phyloP scores from a whole-genome alignment of 2,329 filamentous ascomycete genomes.

The Lachnellula occidentalis region DNA sequence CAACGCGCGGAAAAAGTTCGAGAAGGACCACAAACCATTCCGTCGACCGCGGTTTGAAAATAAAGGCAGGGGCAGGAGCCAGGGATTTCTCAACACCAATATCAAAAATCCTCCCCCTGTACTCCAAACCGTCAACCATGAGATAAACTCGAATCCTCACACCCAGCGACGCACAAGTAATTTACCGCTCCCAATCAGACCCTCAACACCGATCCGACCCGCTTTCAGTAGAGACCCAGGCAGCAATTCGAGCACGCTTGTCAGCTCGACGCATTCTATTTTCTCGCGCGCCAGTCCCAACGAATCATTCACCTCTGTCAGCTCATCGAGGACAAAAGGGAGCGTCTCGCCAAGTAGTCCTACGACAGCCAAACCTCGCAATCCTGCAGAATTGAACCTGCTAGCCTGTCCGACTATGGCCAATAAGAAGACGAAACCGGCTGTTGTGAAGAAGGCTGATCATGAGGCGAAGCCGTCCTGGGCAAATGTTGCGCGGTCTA shows the following conservation, averaged over 20 bases:
- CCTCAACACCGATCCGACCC: conserved; percentile 16
- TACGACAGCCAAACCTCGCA: neutral
- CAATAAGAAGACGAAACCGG: neutral
- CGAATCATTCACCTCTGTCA: conserved; percentile 16
- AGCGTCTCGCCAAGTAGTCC: conserved; percentile 17
- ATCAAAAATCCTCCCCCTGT: neutral
- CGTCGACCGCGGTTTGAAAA: conserved; percentile 6
- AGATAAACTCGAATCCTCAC: neutral
- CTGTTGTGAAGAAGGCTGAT: neutral
- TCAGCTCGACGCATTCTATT: conserved; percentile 15
- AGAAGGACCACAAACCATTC: conserved; percentile 11
- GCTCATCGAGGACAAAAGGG: conserved; percentile 2
- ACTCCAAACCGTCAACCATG: neutral
- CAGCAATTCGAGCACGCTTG: conserved; percentile 16
- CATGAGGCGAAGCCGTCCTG: neutral
- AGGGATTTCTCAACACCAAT: conserved; percentile 7
- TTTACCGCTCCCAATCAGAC: conserved; percentile 10
- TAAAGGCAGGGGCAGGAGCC: conserved; percentile 11
- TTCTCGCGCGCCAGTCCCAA: conserved; percentile 15
- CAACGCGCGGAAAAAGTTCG: conserved; percentile 11
- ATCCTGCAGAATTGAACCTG: neutral
- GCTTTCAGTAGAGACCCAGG: conserved; percentile 4
- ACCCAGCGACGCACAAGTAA: conserved; percentile 1
- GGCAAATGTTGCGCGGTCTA: neutral
- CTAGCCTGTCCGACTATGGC: neutral